phyloP scores from a whole-genome alignment of 73 alveolate species.

The Symbiodinium natans region DNA sequence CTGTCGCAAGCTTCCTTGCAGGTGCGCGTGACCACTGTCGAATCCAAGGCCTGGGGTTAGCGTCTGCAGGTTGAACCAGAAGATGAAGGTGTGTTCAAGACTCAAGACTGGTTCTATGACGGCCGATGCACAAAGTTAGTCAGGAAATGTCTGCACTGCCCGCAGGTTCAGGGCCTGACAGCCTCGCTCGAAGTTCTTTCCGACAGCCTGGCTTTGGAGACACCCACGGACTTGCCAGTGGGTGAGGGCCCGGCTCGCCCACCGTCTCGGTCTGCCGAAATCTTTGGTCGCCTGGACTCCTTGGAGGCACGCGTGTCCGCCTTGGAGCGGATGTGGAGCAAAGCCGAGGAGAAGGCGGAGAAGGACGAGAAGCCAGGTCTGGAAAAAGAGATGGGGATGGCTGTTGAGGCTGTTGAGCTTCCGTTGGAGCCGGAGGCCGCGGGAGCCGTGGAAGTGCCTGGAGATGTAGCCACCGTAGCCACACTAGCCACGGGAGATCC shows the following conservation, averaged over 20 bases:
- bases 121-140: too few species aligned
- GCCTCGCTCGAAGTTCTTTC: background rate
- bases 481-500: background rate
- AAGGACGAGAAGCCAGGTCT: background rate
- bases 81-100: too few species aligned
- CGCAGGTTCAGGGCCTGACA: background rate
- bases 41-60: background rate
- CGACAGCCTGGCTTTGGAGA: constrained; percentile 37
- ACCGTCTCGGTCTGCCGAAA: background rate
- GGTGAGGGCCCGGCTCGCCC: background rate
- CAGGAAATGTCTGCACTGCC: too few species aligned
- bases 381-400: background rate
- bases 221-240: background rate
- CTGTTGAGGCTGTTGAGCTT: background rate
- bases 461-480: background rate
- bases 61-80: too few species aligned
- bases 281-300: constrained; percentile 20
- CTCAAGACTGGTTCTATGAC: too few species aligned
- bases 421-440: background rate
- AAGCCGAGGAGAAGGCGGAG: background rate
- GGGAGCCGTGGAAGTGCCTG: background rate
- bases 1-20: too few species aligned
- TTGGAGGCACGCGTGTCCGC: constrained; percentile 52
- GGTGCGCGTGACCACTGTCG: too few species aligned
- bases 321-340: constrained; percentile 32